A percentile compares a stretch with the other conserved stretches of the same genome.
phyloP scores from a whole-genome alignment of 1,284 basidiomycete species.

The Melampsora americana region DNA sequence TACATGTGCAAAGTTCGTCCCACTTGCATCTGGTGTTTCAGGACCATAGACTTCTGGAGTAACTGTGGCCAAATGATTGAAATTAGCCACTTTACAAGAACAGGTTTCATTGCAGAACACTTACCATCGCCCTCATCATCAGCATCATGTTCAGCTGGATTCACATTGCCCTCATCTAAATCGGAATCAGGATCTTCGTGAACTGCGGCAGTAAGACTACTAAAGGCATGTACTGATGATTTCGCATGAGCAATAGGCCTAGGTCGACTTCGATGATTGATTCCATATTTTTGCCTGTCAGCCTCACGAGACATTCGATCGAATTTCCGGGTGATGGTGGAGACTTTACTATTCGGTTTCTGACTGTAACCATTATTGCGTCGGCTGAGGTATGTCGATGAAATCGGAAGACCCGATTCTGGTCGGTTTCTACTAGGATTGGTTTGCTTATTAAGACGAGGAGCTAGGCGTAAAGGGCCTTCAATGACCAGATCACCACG shows the following conservation, averaged over 20 bases:
- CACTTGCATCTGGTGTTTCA: conserved; percentile 7
- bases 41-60: conserved; percentile 40
- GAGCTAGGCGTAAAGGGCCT: conserved; percentile 14
- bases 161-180: conserved; percentile 43
- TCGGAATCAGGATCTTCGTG: conserved; percentile 68
- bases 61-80: conserved; percentile 17
- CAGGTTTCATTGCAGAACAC: not conserved
- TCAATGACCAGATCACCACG: not conserved
- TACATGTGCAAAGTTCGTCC: conserved; percentile 1
- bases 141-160: conserved; percentile 44
- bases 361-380: conserved; percentile 32
- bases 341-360: conserved; percentile 55
- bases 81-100: not conserved
- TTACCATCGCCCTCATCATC: conserved; percentile 44
- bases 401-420: conserved; percentile 38
- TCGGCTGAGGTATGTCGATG: conserved; percentile 31
- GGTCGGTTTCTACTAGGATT: conserved; percentile 17
- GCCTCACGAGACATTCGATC: conserved; percentile 59
- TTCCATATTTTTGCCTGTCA: conserved; percentile 58
- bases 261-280: conserved; percentile 71
- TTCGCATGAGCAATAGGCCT: conserved; percentile 85
- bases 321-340: conserved; percentile 60
- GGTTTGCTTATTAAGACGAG: conserved; percentile 15
- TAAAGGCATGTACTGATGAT: conserved; percentile 83
- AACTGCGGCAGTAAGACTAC: conserved; percentile 87